Conservation (phyloP, 805 yeast species). For the Naumovozyma dairenensis region DNA sequence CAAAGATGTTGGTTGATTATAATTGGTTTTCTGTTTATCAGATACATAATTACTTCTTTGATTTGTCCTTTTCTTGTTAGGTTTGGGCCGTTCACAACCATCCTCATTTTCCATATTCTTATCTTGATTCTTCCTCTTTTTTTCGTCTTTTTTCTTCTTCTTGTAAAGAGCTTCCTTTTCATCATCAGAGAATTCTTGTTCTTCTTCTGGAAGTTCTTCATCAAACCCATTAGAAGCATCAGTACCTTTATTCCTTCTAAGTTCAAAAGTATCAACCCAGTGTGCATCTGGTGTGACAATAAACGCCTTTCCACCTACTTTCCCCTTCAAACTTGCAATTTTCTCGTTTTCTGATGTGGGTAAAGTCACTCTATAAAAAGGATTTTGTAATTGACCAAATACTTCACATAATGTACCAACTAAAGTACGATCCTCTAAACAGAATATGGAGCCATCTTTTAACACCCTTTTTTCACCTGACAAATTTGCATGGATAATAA, state of each 20-base stretch:
- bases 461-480: conserved; percentile 83
- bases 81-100: neutral
- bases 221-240: conserved; percentile 95
- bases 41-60: conserved; percentile 2
- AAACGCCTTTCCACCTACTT: conserved; percentile 49
- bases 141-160: conserved; percentile 50
- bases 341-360: conserved; percentile 9
- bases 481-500: conserved; percentile 56
- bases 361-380: conserved; percentile 70
- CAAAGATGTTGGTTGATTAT: too few relatives aligned
- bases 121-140: conserved; percentile 33
- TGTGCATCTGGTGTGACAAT: conserved; percentile 76
- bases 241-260: conserved; percentile 68
- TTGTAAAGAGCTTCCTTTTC: conserved; percentile 74
- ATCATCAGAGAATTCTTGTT: conserved; percentile 92
- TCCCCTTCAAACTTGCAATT: conserved; percentile 23
- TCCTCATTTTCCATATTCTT: conserved; percentile 8
- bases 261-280: conserved; percentile 64
- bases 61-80: conserved; percentile 12
- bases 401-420: conserved; percentile 80
- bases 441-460: conserved; percentile 70
- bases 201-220: conserved; percentile 87
- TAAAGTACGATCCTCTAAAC: conserved; percentile 59
- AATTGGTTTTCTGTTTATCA: neutral
- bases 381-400: conserved; percentile 77